Evolutionary conservation across 208 protist species (phyloP).

Genomic region (Porcisia hertigi): DNA sequence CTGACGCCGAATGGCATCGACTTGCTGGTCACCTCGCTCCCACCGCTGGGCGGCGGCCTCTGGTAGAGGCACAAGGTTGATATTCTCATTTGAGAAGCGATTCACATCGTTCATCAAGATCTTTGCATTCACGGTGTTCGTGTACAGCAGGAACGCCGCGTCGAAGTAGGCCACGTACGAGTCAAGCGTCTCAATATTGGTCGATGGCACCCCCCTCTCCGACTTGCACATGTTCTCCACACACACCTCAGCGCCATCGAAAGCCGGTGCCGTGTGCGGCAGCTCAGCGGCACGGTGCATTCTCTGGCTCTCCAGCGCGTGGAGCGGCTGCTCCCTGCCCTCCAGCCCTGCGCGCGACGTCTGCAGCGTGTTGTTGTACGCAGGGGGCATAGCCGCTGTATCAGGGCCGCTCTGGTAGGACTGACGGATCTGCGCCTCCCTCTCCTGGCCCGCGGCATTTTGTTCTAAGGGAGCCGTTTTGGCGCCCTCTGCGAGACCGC

Average conservation of each 20-base stretch:
- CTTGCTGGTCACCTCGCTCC: neutral
- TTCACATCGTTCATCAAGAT: conserved; percentile 1
- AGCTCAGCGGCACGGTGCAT: conserved; percentile 1
- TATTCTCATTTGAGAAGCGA: neutral
- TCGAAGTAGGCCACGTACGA: neutral
- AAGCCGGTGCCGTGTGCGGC: neutral
- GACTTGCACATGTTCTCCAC: neutral
- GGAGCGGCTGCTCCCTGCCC: conserved; percentile 4
- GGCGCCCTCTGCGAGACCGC: neutral
- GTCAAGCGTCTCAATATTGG: neutral
- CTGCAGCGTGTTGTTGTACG: neutral
- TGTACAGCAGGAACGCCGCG: conserved; percentile 9
- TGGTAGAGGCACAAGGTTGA: neutral
- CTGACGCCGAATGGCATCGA: conserved; percentile 1
- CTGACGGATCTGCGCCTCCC: neutral
- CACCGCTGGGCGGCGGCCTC: neutral
- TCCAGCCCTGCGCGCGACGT: conserved; percentile 11
- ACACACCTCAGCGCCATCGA: neutral
- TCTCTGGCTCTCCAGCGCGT: neutral
- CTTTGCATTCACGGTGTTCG: conserved; percentile 2
- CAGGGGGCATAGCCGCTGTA: neutral
- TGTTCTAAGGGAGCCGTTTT: neutral
- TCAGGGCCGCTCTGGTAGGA: neutral
- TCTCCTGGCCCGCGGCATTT: neutral
- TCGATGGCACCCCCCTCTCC: neutral